phyloP scores from a whole-genome alignment of 768 basidiomycete genomes.

The Leucocoprinus leucothites region DNA sequence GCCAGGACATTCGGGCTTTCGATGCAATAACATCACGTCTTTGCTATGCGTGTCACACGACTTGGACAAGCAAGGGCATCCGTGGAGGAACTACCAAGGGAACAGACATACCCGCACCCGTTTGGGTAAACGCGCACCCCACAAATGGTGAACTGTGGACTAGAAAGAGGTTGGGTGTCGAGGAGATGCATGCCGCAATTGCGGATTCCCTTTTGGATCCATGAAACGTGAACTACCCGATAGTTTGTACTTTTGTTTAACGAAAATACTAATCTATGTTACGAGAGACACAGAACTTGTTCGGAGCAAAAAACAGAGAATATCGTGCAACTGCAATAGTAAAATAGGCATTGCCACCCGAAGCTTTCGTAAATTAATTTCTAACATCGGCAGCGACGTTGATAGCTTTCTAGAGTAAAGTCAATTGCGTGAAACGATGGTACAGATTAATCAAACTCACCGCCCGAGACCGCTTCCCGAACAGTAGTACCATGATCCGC shows the following conservation, averaged over 20 bases:
- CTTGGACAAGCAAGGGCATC: conserved; percentile 54
- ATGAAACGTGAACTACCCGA: too few relatives aligned
- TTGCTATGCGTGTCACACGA: conserved; percentile 65
- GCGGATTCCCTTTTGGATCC: conserved; percentile 5
- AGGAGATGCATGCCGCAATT: not conserved
- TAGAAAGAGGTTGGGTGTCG: not conserved
- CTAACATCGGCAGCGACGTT: too few relatives aligned
- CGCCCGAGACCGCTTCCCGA: not conserved
- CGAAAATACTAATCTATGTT: too few relatives aligned
- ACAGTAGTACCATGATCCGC: not conserved
- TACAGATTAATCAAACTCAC: not conserved
- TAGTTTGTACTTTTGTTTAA: too few relatives aligned
- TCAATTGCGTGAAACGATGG: not conserved
- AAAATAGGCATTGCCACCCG: too few relatives aligned
- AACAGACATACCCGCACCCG: conserved; percentile 29
- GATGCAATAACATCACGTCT: conserved; percentile 37
- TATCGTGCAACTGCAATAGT: not conserved
- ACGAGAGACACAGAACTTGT: too few relatives aligned
- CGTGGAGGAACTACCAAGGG: conserved; percentile 27
- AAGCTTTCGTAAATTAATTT: too few relatives aligned
- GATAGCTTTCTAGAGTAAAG: conserved; percentile 5
- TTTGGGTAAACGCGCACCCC: conserved; percentile 29
- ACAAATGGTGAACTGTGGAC: not conserved
- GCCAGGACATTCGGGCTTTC: conserved; percentile 16
- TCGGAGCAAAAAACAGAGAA: not conserved